Conservation (phyloP, 1,139 yeast genomes). For the Nakaseomyces sp. region DNA sequence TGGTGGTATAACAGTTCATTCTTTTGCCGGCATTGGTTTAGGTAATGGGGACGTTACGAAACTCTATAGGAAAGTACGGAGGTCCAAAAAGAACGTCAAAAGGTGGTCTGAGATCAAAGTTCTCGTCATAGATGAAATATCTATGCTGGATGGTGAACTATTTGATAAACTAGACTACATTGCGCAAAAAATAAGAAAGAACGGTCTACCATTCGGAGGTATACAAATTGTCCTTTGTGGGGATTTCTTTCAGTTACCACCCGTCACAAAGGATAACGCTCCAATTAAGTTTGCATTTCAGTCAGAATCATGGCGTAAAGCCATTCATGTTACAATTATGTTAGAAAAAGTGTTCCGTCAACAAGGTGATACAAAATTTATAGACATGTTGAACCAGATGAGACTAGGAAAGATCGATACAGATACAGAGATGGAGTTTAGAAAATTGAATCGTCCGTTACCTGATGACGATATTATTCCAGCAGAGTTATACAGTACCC, state of each 20-base stretch:
- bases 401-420: constrained; percentile 61
- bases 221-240: constrained; percentile 80
- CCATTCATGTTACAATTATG: constrained; percentile 58
- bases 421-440: constrained; percentile 48
- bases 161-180: constrained; percentile 62
- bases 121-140: constrained; percentile 74
- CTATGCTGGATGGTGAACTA: constrained; percentile 76
- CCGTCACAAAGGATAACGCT: constrained; percentile 43
- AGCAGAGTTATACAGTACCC: constrained; percentile 77
- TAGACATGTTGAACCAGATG: constrained; percentile 81
- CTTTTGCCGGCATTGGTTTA: constrained; percentile 79
- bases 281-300: constrained; percentile 63
- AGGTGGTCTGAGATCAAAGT: constrained; percentile 61
- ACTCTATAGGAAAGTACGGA: constrained; percentile 47
- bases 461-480: constrained; percentile 60
- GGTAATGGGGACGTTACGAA: constrained; percentile 43
- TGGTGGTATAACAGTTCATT: constrained; percentile 80
- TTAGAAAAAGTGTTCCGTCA: constrained; percentile 84
- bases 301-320: constrained; percentile 58
- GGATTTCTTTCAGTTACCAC: constrained; percentile 87
- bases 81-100: constrained; percentile 43
- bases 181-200: constrained; percentile 48
- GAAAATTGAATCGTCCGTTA: constrained; percentile 47
- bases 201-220: constrained; percentile 70
- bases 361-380: constrained; percentile 67